Evolutionary conservation across 257 asterid genomes (phyloP).

Genomic region (Apocynum venetum): DNA sequence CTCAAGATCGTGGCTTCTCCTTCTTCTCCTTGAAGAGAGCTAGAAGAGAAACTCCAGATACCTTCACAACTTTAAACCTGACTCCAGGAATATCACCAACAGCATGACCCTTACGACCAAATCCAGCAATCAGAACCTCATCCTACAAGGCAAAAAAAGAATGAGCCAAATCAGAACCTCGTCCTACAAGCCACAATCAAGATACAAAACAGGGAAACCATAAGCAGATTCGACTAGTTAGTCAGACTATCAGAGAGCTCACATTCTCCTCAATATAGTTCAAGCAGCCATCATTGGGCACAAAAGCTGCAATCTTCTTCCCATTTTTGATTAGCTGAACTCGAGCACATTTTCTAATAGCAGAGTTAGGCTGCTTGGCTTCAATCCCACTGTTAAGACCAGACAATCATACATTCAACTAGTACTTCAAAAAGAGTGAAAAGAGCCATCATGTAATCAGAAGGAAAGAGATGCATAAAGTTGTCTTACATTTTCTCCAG

Average conservation of each 20-base stretch:
- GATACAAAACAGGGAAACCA: not conserved
- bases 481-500: conserved; percentile 53
- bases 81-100: conserved; percentile 83
- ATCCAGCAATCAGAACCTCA: conserved; percentile 77
- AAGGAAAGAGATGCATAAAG: not conserved
- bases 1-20: conserved; percentile 64
- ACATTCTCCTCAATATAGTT: conserved; percentile 70
- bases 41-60: conserved; percentile 64
- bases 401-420: not conserved
- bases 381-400: conserved; percentile 51
- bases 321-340: conserved; percentile 72
- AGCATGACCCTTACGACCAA: conserved; percentile 70
- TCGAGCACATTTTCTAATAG: conserved; percentile 70
- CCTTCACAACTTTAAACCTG: conserved; percentile 75
- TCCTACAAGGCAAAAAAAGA: conserved; percentile 35
- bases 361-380: conserved; percentile 80
- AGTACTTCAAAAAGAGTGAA: not conserved
- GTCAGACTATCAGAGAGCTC: conserved; percentile 10
- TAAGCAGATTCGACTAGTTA: not conserved
- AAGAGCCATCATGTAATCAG: not conserved
- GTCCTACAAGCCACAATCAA: conserved; percentile 34
- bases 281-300: conserved; percentile 71
- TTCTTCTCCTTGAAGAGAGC: conserved; percentile 75
- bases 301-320: conserved; percentile 69
- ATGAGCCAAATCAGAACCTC: conserved; percentile 33